A percentile compares a stretch with the other conserved stretches of the same genome.
Conservation (phyloP, 352 stramenopile genomes). For the Blastocystis sp. region DNA sequence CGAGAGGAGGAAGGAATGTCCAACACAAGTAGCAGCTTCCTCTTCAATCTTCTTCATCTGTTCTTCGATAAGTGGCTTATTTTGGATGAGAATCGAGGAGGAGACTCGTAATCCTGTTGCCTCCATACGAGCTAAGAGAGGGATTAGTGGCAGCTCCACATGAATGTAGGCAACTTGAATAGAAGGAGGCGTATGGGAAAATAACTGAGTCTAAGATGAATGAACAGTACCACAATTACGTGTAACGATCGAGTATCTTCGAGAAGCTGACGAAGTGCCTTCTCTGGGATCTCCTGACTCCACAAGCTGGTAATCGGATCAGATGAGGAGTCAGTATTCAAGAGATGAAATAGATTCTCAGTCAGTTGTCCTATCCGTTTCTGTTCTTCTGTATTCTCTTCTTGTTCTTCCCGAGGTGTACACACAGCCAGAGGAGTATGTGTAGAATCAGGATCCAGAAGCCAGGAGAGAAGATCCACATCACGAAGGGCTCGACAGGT, state of each 20-base stretch:
- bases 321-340: background rate
- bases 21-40: background rate
- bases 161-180: background rate
- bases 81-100: background rate
- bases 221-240: background rate
- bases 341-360: background rate
- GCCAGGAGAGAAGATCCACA: background rate
- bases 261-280: background rate
- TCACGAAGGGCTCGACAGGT: background rate
- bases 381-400: too few relatives aligned
- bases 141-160: background rate
- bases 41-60: constrained; percentile 31
- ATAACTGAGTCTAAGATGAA: background rate
- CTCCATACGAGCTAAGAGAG: constrained; percentile 29
- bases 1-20: constrained; percentile 21
- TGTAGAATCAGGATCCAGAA: constrained; percentile 4
- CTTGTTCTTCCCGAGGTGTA: background rate
- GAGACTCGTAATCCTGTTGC: background rate
- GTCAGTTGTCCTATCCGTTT: background rate
- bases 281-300: background rate
- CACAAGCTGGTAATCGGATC: background rate
- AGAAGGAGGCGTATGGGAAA: background rate
- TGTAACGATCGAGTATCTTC: background rate
- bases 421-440: background rate
- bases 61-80: constrained; percentile 1